A percentile compares a stretch with the other conserved stretches of the same genome.
phyloP scores from a whole-genome alignment of 2,329 filamentous ascomycete genomes.

The Fusarium succisae region DNA sequence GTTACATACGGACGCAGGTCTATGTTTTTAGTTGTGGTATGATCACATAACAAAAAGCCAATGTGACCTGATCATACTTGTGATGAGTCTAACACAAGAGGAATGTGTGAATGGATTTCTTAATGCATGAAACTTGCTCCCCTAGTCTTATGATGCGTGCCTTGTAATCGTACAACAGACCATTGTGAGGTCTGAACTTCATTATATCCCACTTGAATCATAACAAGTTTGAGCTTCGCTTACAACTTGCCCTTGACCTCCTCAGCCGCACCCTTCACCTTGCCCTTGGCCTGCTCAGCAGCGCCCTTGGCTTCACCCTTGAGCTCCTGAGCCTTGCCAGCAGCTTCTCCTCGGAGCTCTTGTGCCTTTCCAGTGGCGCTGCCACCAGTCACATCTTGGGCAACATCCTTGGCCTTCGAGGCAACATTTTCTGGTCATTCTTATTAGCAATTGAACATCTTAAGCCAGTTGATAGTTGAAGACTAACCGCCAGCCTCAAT shows the following conservation, averaged over 20 bases:
- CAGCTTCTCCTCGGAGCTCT: conserved; percentile 50
- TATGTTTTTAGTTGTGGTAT: neutral
- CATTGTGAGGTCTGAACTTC: neutral
- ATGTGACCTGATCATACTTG: neutral
- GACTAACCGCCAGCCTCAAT: conserved; percentile 66
- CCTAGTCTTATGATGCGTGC: conserved; percentile 31
- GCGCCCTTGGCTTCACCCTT: conserved; percentile 57
- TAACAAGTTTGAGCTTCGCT: neutral
- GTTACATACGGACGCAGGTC: neutral
- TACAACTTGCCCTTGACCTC: conserved; percentile 36
- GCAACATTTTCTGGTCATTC: conserved; percentile 48
- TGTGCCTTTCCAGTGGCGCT: conserved; percentile 48
- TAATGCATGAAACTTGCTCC: conserved; percentile 29
- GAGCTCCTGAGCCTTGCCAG: conserved; percentile 50
- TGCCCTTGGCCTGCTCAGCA: conserved; percentile 50
- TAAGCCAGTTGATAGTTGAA: neutral
- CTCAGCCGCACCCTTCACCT: conserved; percentile 34
- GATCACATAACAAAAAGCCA: neutral
- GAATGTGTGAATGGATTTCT: neutral
- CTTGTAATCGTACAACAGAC: conserved; percentile 34
- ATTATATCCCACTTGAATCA: conserved; percentile 12
- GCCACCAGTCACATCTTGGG: conserved; percentile 46
- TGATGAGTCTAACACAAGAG: neutral
- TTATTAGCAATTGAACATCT: conserved; percentile 12
- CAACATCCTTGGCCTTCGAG: conserved; percentile 59